Evolutionary conservation across 148 eudicot species (phyloP), one percentile per base, ranked within the genome.

Genomic region (Arbutus unedo): DNA sequence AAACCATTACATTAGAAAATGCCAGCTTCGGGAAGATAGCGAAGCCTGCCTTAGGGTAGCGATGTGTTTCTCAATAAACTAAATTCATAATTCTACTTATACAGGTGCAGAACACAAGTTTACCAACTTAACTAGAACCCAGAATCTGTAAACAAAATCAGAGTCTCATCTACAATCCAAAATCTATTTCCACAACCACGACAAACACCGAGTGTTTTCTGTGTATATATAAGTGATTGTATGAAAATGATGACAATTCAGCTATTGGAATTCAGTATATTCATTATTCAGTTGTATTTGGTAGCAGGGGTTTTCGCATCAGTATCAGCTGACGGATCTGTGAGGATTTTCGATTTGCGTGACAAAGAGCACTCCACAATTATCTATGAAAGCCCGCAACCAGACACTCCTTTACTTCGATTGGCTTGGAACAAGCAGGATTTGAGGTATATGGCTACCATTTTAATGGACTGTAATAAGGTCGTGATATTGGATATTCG

Each of bases 361-460:
- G 99, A 97, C 80, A 94, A 97, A 85, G 99, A 97, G 85, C 97
- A 97, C 86, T 97, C 99, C 0, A 97, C 99, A 0, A 97, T 97
- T 68, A 88, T 97, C 2, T 97, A 97, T 45, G 98, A 97, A 84
- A 91, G 95, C n/a, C 97, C 98, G 0, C 93, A 91, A 81, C 99
- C 97, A 0, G 98, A 97, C 77, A 93, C 97, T 23, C 93, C 98
- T 0, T 79, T 97, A 85, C 81, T 97, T 53, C 91, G 98, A 66
- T 79, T 97, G 85, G 93, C 96, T 50, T 97, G 99, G 98, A 97
- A 97, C 82, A 94, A 94, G 88, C 91, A 89, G 84, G 99, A 97
- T 83, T 87, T 93, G 88, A 94, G 95, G 88, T 93, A 93, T 68
- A 93, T 97, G 97, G 99, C 99, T 0, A 93, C 99, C 0, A 90